Evolutionary conservation across 345 rosid genomes (phyloP).

Genomic region (Aegle marmelos): DNA sequence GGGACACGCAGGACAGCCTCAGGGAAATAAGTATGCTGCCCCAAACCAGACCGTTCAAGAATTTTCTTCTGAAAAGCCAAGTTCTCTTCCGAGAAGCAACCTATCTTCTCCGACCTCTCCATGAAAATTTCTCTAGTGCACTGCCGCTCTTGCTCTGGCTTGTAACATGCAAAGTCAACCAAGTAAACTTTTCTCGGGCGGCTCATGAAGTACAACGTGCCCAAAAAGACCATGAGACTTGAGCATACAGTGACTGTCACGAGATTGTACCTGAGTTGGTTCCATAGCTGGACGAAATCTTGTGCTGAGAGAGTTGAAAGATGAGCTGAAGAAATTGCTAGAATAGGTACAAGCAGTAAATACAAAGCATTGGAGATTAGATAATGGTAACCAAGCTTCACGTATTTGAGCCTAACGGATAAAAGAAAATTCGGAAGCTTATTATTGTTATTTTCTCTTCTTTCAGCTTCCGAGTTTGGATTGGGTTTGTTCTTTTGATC

Average conservation of each 20-base stretch:
- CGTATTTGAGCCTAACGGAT: constrained; percentile 64
- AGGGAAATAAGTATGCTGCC: constrained; percentile 73
- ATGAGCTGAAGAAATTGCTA: constrained; percentile 43
- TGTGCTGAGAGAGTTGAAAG: constrained; percentile 39
- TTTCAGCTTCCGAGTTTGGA: background rate
- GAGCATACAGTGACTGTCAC: constrained; percentile 41
- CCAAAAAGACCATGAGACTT: constrained; percentile 42
- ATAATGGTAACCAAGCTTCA: constrained; percentile 80
- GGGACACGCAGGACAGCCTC: constrained; percentile 58
- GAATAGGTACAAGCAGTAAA: constrained; percentile 44
- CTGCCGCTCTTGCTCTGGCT: constrained; percentile 35
- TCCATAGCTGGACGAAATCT: constrained; percentile 48
- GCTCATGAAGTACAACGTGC: constrained; percentile 60
- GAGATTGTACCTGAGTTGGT: constrained; percentile 53
- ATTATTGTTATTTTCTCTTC: constrained; percentile 19
- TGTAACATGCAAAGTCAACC: constrained; percentile 70
- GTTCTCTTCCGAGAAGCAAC: constrained; percentile 56
- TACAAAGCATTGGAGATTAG: constrained; percentile 65
- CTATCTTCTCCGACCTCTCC: constrained; percentile 36
- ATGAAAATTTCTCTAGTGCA: constrained; percentile 47
- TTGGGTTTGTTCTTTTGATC: background rate
- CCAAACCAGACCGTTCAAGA: constrained; percentile 73
- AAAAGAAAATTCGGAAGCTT: constrained; percentile 63
- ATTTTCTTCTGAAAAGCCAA: constrained; percentile 80
- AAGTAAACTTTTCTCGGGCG: constrained; percentile 65